Base-by-base conservation (phyloP, 768 basidiomycete genomes). In the Tylopilus subfusipes region DNA sequence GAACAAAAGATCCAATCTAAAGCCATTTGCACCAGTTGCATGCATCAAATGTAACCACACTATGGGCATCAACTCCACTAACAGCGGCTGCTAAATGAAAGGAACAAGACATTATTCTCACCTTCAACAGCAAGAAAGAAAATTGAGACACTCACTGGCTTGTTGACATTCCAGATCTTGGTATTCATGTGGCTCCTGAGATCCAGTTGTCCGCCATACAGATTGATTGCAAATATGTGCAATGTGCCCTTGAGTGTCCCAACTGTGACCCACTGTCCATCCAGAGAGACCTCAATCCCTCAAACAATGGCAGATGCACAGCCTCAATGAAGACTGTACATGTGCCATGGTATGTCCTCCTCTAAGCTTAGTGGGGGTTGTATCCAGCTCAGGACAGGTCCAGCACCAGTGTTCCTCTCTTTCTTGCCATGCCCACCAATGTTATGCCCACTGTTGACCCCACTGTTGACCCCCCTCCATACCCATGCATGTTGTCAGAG, bases 181-280 rank as follows among this genome's bases (percentile, higher is more conserved):
- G 80, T 82, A 33, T 79, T 76, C 51, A 85, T 60, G 70, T 88
- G 85, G 46, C 86, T 85, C 31, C 68, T 67, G 30, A 80, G 70
- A 70, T 90, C 84, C 2, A 85, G 74, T 31, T 74, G 75, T 5
- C 91, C 87, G 1, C 89, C 91, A 54, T 85, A 85, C 5, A 88
- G 89, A 65, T 91, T 88, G 9, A 85, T 74, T 8, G 85, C 81
- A 63, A 90, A 93, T 0, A 92, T 71, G 70, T 93, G 89, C 19
- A 85, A 69, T 0, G 82, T 87, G 53, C 82, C 68, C 59, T 83
- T 83, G 63, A 74, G 63, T 34, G 85, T 90, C n/a, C 77, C 81
- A 34, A 90, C 68, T 3, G 82, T 89, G 18, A 83, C 68, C 86
- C 87, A 92, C 33, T 84, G 69, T 14, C 84, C 85, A 61, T 86